A percentile compares a stretch with the other conserved stretches of the same genome.
Conservation (phyloP, 176 grass and related monocot genomes). For the Calamus simplicifolius region DNA sequence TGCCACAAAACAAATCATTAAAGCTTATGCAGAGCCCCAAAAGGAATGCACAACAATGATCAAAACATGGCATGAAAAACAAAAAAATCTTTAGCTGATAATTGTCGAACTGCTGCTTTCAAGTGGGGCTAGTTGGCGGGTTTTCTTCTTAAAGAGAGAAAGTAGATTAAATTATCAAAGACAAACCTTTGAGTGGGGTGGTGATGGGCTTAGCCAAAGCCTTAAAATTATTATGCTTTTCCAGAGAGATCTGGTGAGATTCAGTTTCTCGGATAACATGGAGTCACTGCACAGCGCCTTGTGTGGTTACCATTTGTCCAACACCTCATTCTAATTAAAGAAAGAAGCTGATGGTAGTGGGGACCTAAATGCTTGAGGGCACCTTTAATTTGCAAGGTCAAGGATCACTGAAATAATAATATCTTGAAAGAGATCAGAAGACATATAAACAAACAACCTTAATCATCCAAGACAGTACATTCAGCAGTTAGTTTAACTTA, state of each 20-base stretch:
- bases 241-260: slow-evolving; percentile 12
- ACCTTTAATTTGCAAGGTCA: background rate
- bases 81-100: slow-evolving; percentile 8
- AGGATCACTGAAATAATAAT: background rate
- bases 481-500: no score
- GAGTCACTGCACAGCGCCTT: background rate
- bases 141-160: slow-evolving; percentile 1
- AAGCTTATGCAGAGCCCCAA: slow-evolving; percentile 21
- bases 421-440: background rate
- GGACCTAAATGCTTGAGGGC: background rate
- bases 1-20: slow-evolving; percentile 20
- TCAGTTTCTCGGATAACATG: slow-evolving; percentile 32
- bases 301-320: slow-evolving; percentile 15
- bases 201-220: background rate
- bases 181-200: slow-evolving; percentile 18
- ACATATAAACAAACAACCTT: no score
- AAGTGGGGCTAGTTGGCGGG: slow-evolving; percentile 9
- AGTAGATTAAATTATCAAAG: background rate
- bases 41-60: slow-evolving; percentile 21
- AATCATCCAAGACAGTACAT: no score
- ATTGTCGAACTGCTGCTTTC: slow-evolving; percentile 6
- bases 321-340: slow-evolving; percentile 10
- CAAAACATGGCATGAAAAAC: slow-evolving; percentile 10
- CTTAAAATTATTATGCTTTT: no score
- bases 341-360: background rate